Evolutionary conservation across 2,329 filamentous ascomycete species (phyloP).

Genomic region (Diaporthe australafricana): DNA sequence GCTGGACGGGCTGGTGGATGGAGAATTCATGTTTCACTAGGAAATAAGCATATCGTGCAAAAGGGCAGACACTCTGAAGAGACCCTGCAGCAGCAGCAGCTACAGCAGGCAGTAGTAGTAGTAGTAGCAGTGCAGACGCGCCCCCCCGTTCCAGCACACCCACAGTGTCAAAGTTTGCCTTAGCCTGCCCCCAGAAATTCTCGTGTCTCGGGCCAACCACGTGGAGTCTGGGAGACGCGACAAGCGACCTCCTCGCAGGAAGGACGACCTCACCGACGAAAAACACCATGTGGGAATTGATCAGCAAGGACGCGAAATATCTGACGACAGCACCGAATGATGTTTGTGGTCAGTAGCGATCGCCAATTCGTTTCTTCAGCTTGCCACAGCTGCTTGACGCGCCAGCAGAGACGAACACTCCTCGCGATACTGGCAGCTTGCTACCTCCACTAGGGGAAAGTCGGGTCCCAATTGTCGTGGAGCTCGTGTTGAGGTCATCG

Average conservation of each 20-base stretch:
- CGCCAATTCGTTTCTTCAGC: not conserved
- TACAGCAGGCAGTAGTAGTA: too few species aligned
- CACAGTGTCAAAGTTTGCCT: not conserved
- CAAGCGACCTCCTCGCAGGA: constrained; percentile 4
- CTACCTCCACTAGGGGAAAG: too few species aligned
- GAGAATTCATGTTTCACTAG: constrained; percentile 5
- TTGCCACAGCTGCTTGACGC: not conserved
- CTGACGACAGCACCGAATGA: not conserved
- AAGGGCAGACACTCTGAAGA: not conserved
- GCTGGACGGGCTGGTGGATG: not conserved
- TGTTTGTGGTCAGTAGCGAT: not conserved
- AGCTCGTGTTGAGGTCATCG: not conserved
- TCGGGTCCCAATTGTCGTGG: too few species aligned
- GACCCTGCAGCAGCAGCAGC: constrained; percentile 11
- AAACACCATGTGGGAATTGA: not conserved
- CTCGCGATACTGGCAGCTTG: not conserved
- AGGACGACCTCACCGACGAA: not conserved
- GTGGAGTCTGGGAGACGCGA: constrained; percentile 9
- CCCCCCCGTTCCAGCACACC: not conserved
- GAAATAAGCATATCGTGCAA: constrained; percentile 22
- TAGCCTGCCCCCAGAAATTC: not conserved
- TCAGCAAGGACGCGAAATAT: constrained; percentile 11
- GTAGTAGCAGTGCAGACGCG: not conserved
- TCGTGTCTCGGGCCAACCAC: constrained; percentile 3
- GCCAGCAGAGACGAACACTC: not conserved